These are phyloP conservation scores for Microcyclosporella mali DNA, from an alignment of 2,329 filamentous ascomycete species.

Conservation along the genomic window DNA sequence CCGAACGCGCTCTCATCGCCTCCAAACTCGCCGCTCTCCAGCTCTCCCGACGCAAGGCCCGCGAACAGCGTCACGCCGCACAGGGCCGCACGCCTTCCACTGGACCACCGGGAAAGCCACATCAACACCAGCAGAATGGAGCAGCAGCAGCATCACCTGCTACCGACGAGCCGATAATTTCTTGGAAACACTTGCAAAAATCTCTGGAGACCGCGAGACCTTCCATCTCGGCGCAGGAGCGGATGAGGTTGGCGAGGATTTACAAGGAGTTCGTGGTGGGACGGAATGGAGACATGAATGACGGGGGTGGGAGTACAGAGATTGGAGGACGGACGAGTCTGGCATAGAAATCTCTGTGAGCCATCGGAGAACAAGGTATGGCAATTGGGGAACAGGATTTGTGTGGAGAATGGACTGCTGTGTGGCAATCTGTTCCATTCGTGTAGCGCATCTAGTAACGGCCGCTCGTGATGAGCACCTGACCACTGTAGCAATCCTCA, in stretches of 20 bases:
- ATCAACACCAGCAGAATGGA: constrained; percentile 5
- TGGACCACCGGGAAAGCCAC: constrained; percentile 1
- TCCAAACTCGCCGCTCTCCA: constrained; percentile 80
- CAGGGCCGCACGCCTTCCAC: constrained; percentile 14
- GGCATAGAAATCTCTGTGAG: constrained; percentile 62
- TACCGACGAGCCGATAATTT: constrained; percentile 65
- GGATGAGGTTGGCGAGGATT: constrained; percentile 66
- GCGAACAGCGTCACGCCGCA: constrained; percentile 41
- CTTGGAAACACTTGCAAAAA: constrained; percentile 74
- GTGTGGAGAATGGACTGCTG: no score
- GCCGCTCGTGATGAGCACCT: no score
- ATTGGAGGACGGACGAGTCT: constrained; percentile 87
- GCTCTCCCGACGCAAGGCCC: constrained; percentile 58
- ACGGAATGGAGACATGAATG: constrained; percentile 89
- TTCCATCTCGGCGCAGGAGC: constrained; percentile 76
- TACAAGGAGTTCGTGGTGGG: constrained; percentile 91
- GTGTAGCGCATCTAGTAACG: no score
- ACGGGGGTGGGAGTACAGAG: constrained; percentile 84
- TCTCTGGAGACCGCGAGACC: constrained; percentile 71
- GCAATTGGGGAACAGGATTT: no score
- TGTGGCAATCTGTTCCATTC: no score
- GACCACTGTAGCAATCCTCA: no score
- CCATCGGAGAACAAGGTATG: no score
- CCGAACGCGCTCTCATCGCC: constrained; percentile 70
- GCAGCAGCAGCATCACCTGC: constrained; percentile 2